Evolutionary conservation across 768 basidiomycete species (phyloP).

Genomic region (Termitomyces sp.): DNA sequence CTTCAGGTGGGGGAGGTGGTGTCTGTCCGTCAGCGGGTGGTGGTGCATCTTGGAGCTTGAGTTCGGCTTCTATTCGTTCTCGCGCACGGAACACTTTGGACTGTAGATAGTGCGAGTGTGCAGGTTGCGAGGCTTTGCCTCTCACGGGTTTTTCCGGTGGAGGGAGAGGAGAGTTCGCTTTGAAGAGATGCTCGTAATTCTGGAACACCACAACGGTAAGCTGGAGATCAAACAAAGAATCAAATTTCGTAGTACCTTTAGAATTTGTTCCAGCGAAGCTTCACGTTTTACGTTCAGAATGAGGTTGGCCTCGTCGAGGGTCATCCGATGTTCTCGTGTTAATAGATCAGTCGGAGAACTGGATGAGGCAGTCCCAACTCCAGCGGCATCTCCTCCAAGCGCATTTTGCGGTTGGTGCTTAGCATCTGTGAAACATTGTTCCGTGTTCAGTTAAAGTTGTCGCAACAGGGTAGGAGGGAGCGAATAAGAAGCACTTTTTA

Average conservation of each 20-base stretch:
- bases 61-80: conserved; percentile 93
- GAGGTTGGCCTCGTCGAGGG: conserved; percentile 88
- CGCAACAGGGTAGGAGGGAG: background rate
- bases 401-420: conserved; percentile 71
- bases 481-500: conserved; percentile 64
- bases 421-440: conserved; percentile 52
- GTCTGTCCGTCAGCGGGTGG: conserved; percentile 11
- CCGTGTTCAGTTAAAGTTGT: background rate
- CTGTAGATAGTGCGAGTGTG: conserved; percentile 88
- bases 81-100: conserved; percentile 95
- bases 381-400: conserved; percentile 63
- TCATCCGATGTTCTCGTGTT: conserved; percentile 86
- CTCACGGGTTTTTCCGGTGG: conserved; percentile 41
- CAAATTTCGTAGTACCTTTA: conserved; percentile 51
- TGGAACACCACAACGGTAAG: conserved; percentile 25
- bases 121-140: conserved; percentile 37
- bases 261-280: conserved; percentile 58
- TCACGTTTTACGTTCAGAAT: conserved; percentile 85
- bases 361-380: conserved; percentile 69
- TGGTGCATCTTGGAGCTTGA: conserved; percentile 18
- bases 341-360: conserved; percentile 76
- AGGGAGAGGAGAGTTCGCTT: conserved; percentile 75
- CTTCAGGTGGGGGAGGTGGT: conserved; percentile 15
- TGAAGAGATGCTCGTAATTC: conserved; percentile 93
- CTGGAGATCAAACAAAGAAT: background rate